Conservation (phyloP, 2,329 filamentous ascomycete genomes). For the Colletotrichum acutatum region DNA sequence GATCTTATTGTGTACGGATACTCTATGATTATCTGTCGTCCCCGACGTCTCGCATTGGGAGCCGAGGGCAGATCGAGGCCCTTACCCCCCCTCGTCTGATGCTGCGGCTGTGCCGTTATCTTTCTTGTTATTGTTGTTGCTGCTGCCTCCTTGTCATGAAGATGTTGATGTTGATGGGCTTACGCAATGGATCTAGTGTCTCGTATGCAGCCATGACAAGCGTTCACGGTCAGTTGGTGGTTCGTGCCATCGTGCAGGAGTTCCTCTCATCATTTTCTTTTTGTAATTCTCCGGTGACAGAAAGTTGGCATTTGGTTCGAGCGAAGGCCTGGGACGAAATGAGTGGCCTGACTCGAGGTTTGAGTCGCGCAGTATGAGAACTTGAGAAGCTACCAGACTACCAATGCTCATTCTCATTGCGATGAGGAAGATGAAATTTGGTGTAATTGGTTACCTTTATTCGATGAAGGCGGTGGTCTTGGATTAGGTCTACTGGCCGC, state of each 20-base stretch:
- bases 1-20: no score
- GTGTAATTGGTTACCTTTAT: not conserved
- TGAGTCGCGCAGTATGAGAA: not conserved
- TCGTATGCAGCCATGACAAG: not conserved
- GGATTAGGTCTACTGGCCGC: not conserved
- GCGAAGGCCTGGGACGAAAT: not conserved
- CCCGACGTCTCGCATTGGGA: slow-evolving; percentile 12
- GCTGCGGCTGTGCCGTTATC: not conserved
- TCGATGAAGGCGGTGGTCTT: not conserved
- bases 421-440: not conserved
- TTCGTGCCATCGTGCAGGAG: not conserved
- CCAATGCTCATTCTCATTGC: no score
- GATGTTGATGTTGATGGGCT: not conserved
- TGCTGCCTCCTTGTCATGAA: not conserved
- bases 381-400: not conserved
- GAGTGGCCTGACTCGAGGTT: not conserved
- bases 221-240: not conserved
- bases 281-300: not conserved
- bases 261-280: not conserved
- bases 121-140: not conserved
- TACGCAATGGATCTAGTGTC: not conserved
- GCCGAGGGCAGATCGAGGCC: not conserved
- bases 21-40: not conserved
- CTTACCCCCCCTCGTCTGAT: not conserved
- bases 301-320: not conserved